These are phyloP conservation scores for Dactylonectria estremocensis DNA, from an alignment of 2,329 filamentous ascomycete genomes.

Conservation along the genomic window DNA sequence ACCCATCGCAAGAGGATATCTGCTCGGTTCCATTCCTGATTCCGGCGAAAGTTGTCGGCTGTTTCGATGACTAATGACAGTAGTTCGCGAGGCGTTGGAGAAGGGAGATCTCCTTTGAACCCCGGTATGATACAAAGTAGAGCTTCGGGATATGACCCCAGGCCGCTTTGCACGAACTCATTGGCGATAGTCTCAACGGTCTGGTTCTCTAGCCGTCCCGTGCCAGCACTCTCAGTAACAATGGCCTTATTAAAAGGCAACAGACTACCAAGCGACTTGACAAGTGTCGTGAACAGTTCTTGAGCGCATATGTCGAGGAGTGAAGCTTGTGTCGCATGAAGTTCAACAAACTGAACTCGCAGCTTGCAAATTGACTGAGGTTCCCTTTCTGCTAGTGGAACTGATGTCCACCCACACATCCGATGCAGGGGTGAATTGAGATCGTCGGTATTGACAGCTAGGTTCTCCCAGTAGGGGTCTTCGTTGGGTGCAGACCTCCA, in stretches of 20 bases:
- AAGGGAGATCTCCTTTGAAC: neutral
- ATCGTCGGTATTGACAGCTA: neutral
- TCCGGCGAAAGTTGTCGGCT: neutral
- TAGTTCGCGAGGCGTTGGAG: neutral
- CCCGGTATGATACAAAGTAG: conserved; percentile 32
- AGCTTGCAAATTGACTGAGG: neutral
- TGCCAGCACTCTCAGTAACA: conserved; percentile 20
- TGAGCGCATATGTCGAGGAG: conserved; percentile 34
- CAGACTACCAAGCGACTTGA: conserved; percentile 5
- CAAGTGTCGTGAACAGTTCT: conserved; percentile 30
- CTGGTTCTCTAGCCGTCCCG: conserved; percentile 22
- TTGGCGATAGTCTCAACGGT: conserved; percentile 22
- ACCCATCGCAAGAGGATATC: neutral
- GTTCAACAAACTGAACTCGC: neutral
- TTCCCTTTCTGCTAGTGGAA: neutral
- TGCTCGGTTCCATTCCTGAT: neutral
- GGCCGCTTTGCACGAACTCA: conserved; percentile 29
- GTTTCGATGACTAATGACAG: neutral
- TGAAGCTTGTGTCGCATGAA: conserved; percentile 10
- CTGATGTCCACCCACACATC: neutral
- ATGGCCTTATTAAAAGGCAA: conserved; percentile 8
- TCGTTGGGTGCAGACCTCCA: neutral
- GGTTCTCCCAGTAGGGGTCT: conserved; percentile 7
- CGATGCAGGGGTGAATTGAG: neutral
- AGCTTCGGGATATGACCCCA: conserved; percentile 29